Percentiles rank a stretch among this genome's conserved stretches.
These are phyloP conservation scores for Chlorophyllum brunneum DNA, from an alignment of 768 basidiomycete species.

Conservation along the genomic window DNA sequence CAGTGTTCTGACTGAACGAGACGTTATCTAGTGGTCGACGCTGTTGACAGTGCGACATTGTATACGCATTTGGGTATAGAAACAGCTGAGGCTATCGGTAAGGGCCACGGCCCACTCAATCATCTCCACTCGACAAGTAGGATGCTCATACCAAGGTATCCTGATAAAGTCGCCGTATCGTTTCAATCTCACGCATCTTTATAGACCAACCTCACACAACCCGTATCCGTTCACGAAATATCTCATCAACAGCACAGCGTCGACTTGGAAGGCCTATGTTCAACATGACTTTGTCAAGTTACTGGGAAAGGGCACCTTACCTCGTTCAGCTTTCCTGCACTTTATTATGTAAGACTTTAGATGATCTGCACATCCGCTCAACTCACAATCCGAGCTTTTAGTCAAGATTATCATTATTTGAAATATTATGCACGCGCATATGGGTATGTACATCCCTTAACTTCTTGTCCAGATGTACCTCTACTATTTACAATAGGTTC, in stretches of 20 bases:
- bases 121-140: conserved; percentile 63
- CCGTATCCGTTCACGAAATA: conserved; percentile 67
- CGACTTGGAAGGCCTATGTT: conserved; percentile 70
- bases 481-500: conserved; percentile 39
- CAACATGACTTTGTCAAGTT: conserved; percentile 81
- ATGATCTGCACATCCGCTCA: not conserved
- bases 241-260: conserved; percentile 54
- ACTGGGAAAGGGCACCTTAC: conserved; percentile 70
- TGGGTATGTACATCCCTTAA: conserved; percentile 37
- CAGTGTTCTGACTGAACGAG: not conserved
- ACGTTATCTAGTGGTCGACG: conserved; percentile 34
- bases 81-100: conserved; percentile 62
- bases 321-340: conserved; percentile 64
- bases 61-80: conserved; percentile 77
- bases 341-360: conserved; percentile 68
- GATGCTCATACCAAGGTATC: conserved; percentile 46
- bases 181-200: not conserved
- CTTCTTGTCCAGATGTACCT: not conserved
- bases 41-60: conserved; percentile 53
- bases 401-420: conserved; percentile 80
- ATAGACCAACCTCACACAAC: conserved; percentile 53
- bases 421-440: conserved; percentile 86
- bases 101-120: conserved; percentile 83
- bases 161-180: not conserved
- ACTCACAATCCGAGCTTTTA: conserved; percentile 22